Conservation (phyloP, 2,329 filamentous ascomycete genomes). For the Fusarium verticillioides region DNA sequence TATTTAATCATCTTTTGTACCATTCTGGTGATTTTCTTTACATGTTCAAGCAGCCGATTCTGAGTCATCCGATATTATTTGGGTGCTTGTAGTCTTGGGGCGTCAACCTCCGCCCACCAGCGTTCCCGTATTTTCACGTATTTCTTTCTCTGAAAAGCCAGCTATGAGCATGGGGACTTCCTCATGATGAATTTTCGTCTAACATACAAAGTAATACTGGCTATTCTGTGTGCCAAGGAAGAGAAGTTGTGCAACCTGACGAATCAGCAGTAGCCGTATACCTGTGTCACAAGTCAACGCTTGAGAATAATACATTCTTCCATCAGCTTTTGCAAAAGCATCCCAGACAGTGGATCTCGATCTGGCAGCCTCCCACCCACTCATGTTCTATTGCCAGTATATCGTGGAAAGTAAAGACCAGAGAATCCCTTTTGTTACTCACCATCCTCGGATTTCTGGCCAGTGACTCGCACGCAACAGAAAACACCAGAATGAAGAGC, state of each 20-base stretch:
- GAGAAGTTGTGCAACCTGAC: neutral
- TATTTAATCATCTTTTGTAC: neutral
- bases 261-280: neutral
- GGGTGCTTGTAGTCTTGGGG: neutral
- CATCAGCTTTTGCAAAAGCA: neutral
- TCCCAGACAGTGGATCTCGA: neutral
- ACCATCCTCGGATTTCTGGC: neutral
- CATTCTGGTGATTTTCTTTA: neutral
- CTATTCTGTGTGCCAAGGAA: neutral
- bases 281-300: neutral
- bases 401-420: neutral
- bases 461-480: neutral
- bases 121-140: neutral
- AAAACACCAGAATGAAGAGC: neutral
- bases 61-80: neutral
- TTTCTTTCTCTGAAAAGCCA: neutral
- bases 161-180: neutral
- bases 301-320: neutral
- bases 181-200: neutral
- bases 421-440: neutral
- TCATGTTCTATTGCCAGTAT: neutral
- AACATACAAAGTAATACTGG: neutral
- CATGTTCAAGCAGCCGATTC: neutral
- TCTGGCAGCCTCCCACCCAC: neutral
- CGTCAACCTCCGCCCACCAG: neutral